Conservation (phyloP, 2,329 filamentous ascomycete genomes). For the Dothideomycetes sp. region DNA sequence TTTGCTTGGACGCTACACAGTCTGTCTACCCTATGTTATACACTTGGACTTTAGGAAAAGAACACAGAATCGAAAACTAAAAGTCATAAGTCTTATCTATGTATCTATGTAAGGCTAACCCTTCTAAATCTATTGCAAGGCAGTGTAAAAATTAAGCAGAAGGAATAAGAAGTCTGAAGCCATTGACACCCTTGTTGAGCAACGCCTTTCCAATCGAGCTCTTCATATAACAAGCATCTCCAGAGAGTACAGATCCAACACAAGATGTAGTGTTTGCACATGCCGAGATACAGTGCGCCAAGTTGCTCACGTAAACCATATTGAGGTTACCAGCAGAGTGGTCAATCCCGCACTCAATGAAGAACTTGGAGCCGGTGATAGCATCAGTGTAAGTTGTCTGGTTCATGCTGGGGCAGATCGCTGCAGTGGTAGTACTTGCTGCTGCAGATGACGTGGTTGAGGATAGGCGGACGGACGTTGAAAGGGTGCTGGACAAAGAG, state of each 20-base stretch:
- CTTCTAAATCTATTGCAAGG: too few relatives aligned
- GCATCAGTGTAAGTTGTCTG: constrained; percentile 11
- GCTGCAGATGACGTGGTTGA: constrained; percentile 1
- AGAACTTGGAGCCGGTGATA: constrained; percentile 12
- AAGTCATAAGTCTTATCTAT: too few relatives aligned
- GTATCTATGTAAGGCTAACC: too few relatives aligned
- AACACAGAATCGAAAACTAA: too few relatives aligned
- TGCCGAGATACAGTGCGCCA: constrained; percentile 16
- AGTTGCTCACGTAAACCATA: constrained; percentile 11
- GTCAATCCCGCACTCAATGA: constrained; percentile 22
- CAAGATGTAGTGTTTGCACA: constrained; percentile 15
- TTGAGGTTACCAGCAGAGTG: constrained; percentile 19
- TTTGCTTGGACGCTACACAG: too few relatives aligned
- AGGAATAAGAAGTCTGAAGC: not conserved
- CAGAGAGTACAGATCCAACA: constrained; percentile 15
- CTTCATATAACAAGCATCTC: constrained; percentile 20
- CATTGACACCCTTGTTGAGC: not conserved
- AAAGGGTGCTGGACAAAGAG: constrained; percentile 2
- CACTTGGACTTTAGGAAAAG: too few relatives aligned
- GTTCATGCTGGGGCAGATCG: constrained; percentile 14
- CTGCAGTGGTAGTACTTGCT: constrained; percentile 6
- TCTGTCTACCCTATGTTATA: too few relatives aligned
- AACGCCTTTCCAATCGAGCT: not conserved
- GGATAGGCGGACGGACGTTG: not conserved
- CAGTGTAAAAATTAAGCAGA: too few relatives aligned